These are phyloP conservation scores for Ocimum tenuiflorum DNA, from an alignment of 257 asterid species.

Conservation along the genomic window DNA sequence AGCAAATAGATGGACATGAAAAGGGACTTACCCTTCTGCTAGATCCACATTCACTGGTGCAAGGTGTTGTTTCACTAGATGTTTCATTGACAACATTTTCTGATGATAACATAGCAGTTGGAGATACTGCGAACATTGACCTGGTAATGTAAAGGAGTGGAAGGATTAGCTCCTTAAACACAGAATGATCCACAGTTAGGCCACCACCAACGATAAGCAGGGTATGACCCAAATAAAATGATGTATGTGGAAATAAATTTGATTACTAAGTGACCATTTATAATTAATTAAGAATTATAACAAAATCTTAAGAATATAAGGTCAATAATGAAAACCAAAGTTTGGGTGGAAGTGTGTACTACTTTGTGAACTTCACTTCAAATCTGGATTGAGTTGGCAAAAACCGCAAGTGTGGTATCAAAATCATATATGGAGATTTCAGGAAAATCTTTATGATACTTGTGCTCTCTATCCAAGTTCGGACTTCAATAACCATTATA, in stretches of 20 bases:
- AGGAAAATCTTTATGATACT: not conserved
- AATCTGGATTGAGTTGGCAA: not conserved
- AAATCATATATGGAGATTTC: not conserved
- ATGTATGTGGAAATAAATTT: not conserved
- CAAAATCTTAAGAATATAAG: not conserved
- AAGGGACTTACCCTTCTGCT: slow-evolving; percentile 51
- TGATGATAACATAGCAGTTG: slow-evolving; percentile 54
- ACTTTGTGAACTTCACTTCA: not conserved
- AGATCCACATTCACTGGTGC: slow-evolving; percentile 68
- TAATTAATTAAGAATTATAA: not conserved
- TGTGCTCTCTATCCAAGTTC: not conserved
- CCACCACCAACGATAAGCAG: not conserved
- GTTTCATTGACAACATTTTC: slow-evolving; percentile 55
- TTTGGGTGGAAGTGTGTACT: not conserved
- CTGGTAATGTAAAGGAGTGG: slow-evolving; percentile 32
- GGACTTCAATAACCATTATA: not conserved
- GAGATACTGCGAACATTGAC: slow-evolving; percentile 56
- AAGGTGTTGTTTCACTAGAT: slow-evolving; percentile 45
- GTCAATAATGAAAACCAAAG: not conserved
- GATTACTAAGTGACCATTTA: not conserved
- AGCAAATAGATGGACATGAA: slow-evolving; percentile 7
- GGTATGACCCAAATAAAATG: not conserved
- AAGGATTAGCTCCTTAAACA: slow-evolving; percentile 13
- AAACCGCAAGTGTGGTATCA: not conserved
- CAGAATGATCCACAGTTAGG: not conserved